These are phyloP conservation scores for Trichoderma koningiopsis DNA, from an alignment of 2,329 filamentous ascomycete genomes.

Conservation along the genomic window DNA sequence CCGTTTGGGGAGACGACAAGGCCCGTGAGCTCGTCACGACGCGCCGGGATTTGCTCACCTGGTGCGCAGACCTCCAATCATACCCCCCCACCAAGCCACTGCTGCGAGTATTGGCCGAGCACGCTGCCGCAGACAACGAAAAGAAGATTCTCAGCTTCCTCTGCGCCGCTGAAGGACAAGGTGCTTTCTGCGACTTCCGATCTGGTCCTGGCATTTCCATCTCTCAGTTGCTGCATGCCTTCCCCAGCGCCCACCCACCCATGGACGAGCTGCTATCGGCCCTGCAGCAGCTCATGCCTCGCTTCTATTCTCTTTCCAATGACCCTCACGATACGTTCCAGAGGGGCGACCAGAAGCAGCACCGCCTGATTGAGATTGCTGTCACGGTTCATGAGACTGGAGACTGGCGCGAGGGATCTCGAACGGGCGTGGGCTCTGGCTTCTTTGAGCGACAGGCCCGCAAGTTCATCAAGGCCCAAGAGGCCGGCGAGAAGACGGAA, in stretches of 20 bases:
- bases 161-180: constrained; percentile 86
- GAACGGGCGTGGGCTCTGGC: constrained; percentile 87
- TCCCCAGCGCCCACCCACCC: constrained; percentile 87
- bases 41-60: constrained; percentile 86
- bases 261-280: constrained; percentile 78
- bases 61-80: constrained; percentile 93
- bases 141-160: constrained; percentile 86
- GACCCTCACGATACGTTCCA: constrained; percentile 80
- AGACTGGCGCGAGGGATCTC: constrained; percentile 72
- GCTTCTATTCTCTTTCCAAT: constrained; percentile 97
- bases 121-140: constrained; percentile 78
- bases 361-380: constrained; percentile 90
- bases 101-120: constrained; percentile 81
- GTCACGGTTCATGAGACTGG: constrained; percentile 88
- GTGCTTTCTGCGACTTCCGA: constrained; percentile 89
- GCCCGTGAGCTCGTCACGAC: constrained; percentile 86
- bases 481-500: constrained; percentile 60
- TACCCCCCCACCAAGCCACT: constrained; percentile 88
- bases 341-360: constrained; percentile 67
- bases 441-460: constrained; percentile 87
- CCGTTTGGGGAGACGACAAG: constrained; percentile 93
- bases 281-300: constrained; percentile 88
- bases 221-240: constrained; percentile 83
- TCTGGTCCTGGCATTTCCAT: constrained; percentile 86
- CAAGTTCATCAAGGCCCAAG: constrained; percentile 68